These are phyloP conservation scores for Apiotrichum brassicae DNA, from an alignment of 1,284 basidiomycete genomes.

Conservation along the genomic window DNA sequence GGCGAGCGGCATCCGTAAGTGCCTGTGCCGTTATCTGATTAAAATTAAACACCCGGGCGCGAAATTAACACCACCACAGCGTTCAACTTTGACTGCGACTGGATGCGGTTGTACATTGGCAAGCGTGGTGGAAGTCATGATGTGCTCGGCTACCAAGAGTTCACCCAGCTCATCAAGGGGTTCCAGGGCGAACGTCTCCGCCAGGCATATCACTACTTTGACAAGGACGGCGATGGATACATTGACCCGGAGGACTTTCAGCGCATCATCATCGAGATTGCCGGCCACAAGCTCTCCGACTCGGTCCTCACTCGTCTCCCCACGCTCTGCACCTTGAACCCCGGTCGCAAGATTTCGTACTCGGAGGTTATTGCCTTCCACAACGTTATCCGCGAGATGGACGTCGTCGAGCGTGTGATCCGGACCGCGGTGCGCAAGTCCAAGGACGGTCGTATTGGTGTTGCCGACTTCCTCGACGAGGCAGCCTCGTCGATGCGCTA, in stretches of 20 bases:
- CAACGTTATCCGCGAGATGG: constrained; percentile 73
- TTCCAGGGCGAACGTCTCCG: constrained; percentile 89
- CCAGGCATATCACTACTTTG: constrained; percentile 85
- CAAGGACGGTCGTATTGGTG: constrained; percentile 76
- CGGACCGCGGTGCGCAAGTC: constrained; percentile 67
- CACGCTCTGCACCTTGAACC: constrained; percentile 75
- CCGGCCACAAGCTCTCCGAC: constrained; percentile 90
- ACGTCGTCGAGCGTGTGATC: constrained; percentile 72
- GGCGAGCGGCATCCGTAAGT: constrained; percentile 57
- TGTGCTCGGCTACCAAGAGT: constrained; percentile 89
- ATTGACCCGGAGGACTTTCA: constrained; percentile 89
- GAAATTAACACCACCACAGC: constrained; percentile 41
- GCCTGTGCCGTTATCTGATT: background rate
- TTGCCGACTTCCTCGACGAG: constrained; percentile 50
- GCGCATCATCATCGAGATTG: constrained; percentile 85
- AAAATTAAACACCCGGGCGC: background rate
- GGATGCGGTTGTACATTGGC: constrained; percentile 89
- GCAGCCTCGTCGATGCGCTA: constrained; percentile 62
- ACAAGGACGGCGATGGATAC: constrained; percentile 81
- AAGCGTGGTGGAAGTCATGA: constrained; percentile 73
- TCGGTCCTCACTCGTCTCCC: constrained; percentile 81
- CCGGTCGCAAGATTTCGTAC: constrained; percentile 83
- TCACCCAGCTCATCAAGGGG: constrained; percentile 89
- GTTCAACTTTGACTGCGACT: constrained; percentile 91
- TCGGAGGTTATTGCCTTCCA: constrained; percentile 93